phyloP scores from a whole-genome alignment of 108 stramenopile species.

The Heterococcus sp. region DNA sequence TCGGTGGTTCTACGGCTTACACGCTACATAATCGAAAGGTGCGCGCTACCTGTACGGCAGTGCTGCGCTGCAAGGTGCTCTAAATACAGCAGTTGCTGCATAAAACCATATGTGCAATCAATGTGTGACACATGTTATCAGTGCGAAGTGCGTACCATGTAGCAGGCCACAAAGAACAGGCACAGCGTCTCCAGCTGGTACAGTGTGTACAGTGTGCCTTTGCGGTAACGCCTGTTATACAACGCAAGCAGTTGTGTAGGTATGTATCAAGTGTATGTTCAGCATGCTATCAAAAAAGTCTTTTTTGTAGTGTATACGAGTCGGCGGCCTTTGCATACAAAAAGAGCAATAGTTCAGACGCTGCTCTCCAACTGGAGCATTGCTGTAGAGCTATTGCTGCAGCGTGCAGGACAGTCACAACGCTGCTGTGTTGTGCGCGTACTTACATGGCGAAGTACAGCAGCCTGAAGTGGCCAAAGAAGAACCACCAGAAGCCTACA shows the following conservation, averaged over 20 bases:
- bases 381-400: not conserved
- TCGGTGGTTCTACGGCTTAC: no score
- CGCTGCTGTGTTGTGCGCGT: no score
- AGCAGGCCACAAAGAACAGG: slow-evolving; percentile 28
- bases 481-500: slow-evolving; percentile 43
- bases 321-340: not conserved
- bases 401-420: no score
- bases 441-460: not conserved
- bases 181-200: slow-evolving; percentile 25
- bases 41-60: no score
- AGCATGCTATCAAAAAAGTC: slow-evolving; percentile 1
- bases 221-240: not conserved
- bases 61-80: no score
- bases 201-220: slow-evolving; percentile 18
- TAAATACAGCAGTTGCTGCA: no score
- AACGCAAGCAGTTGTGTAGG: not conserved
- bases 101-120: no score
- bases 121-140: no score
- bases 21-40: no score
- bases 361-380: not conserved
- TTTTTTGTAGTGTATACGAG: slow-evolving; percentile 7
- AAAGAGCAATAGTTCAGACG: not conserved
- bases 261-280: not conserved
- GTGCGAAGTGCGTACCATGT: no score
- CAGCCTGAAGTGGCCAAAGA: slow-evolving; percentile 41